Evolutionary conservation across 2,329 filamentous ascomycete species (phyloP), one percentile per base, ranked within the genome.

Genomic region (Ophiostoma ulmi): DNA sequence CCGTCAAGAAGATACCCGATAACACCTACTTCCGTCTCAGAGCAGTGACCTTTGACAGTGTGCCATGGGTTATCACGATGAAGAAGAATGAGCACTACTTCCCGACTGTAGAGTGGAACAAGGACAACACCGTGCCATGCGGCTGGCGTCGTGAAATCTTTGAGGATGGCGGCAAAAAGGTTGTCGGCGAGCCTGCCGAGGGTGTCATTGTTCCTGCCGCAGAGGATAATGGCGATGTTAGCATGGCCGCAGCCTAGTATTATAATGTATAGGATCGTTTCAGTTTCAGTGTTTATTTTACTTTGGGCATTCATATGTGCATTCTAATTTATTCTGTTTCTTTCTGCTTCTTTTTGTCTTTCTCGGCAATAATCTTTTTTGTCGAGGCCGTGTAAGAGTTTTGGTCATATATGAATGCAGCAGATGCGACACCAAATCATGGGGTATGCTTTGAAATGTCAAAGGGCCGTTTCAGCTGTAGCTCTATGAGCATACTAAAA

Each of bases 51-150:
- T 99, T 99, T 77, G 95, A 99, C 79, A 97, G 96, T 77, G 93
- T 99, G 11, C 94, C 94, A 3, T 99, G 95, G 93, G 93, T 99
- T n/a, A 92, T 96, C 55, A 99, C 95, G 10, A 97, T 99, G 92
- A 99, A 99, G 88, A 98, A 98, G 87, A 97, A 97, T 76, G 94
- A 99, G 78, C 95, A 99, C 80, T 99, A 99, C 79, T 91, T 91
- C 80, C 88, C 89, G 0, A 90, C 88, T 0, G 86, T 88, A 79
- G 89, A 91, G 76, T 90, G 88, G 84, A 86, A 88, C 79, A 90
- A 90, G 78, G 88, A 90, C 74, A 77, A 80, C 17, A 80, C 80
- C 7, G 86, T 88, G 73, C 79, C 83, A 1, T 88, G 85, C 73
- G 88, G 88, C 68, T 91, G 88, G 88, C 83, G 83, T 70, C 82